phyloP scores from a whole-genome alignment of 2,329 filamentous ascomycete genomes.

The Colletotrichum neosansevieriae region DNA sequence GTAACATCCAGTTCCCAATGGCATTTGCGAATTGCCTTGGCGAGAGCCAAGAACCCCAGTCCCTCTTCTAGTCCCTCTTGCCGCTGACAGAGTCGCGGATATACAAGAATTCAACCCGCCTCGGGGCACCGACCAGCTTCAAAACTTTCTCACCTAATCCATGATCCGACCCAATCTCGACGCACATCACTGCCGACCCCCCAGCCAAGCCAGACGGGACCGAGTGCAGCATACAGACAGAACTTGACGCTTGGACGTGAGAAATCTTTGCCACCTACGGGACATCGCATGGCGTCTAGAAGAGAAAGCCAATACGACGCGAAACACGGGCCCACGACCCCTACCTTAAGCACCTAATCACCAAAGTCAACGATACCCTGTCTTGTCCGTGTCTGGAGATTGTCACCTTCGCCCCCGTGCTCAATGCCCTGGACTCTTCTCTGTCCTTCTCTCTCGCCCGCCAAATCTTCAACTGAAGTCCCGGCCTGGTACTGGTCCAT shows the following conservation, averaged over 20 bases:
- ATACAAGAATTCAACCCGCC: conserved; percentile 25
- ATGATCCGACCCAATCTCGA: background rate
- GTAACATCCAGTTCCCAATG: conserved; percentile 17
- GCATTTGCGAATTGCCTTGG: conserved; percentile 22
- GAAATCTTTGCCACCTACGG: background rate
- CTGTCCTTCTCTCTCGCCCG: conserved; percentile 1
- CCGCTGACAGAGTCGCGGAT: conserved; percentile 35
- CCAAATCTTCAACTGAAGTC: background rate
- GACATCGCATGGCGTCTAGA: conserved; percentile 25
- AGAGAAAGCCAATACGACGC: conserved; percentile 19
- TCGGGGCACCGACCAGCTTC: conserved; percentile 22
- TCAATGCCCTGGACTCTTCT: conserved; percentile 22
- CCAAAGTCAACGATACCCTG: conserved; percentile 19
- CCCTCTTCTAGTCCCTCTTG: conserved; percentile 13
- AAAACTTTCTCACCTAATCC: conserved; percentile 7
- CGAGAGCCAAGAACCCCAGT: conserved; percentile 23
- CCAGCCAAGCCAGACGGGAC: background rate
- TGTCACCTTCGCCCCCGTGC: conserved; percentile 34
- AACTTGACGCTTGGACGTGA: background rate
- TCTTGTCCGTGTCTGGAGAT: conserved; percentile 20
- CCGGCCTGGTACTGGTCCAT: background rate
- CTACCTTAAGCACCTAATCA: conserved; percentile 14
- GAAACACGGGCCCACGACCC: conserved; percentile 34
- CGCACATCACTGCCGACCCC: background rate
- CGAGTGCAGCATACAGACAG: background rate